Evolutionary conservation across 192 early-diverging fungal genomes (phyloP).

Genomic region (Spizellomyces punctatus): DNA sequence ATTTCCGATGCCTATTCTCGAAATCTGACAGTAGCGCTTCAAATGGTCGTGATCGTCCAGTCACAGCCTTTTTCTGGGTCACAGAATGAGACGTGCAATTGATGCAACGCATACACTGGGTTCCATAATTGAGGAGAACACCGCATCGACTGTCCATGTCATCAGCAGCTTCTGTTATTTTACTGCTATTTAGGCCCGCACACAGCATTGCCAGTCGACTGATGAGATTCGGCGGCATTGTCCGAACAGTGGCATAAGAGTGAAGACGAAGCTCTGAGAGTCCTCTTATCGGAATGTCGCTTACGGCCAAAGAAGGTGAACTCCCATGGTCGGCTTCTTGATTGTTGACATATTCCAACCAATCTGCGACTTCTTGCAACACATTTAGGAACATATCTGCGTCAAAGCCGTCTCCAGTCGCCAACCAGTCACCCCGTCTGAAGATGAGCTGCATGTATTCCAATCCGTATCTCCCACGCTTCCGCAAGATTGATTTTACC

Average conservation of each 20-base stretch:
- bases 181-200: too few species aligned
- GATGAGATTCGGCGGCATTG: too few species aligned
- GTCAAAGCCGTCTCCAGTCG: not conserved
- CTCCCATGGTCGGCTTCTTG: too few species aligned
- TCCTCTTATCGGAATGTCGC: too few species aligned
- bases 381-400: not conserved
- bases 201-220: too few species aligned
- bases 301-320: too few species aligned
- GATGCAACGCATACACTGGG: not conserved
- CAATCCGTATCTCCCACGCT: not conserved
- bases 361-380: too few species aligned
- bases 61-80: not conserved
- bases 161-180: not conserved
- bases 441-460: not conserved
- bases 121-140: not conserved
- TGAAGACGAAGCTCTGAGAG: too few species aligned
- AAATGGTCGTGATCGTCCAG: not conserved
- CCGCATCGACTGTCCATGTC: not conserved
- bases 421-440: conserved; percentile 2
- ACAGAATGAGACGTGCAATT: not conserved
- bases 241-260: too few species aligned
- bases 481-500: not conserved
- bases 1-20: too few species aligned
- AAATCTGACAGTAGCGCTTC: not conserved
- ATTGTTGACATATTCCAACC: too few species aligned